Conservation (phyloP, 371 early-diverging fungal genomes). For the Mortierella sp. region DNA sequence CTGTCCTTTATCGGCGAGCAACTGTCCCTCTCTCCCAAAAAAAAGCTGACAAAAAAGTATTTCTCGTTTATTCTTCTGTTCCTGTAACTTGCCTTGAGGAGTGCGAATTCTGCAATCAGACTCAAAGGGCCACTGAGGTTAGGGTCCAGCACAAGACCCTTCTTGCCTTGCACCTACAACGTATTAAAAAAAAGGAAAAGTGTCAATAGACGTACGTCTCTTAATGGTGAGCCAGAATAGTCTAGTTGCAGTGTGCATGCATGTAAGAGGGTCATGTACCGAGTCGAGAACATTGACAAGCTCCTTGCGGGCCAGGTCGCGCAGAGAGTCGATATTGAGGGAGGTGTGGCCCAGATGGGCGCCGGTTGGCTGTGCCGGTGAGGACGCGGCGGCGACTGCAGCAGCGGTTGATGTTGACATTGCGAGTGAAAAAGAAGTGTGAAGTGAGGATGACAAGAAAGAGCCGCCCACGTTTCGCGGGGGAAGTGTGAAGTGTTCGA, state of each 20-base stretch:
- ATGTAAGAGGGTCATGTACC: conserved; percentile 61
- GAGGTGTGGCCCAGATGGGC: conserved; percentile 56
- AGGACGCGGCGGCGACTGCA: conserved; percentile 53
- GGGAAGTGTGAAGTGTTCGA: not conserved
- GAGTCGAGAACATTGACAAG: conserved; percentile 82
- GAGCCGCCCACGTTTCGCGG: not conserved
- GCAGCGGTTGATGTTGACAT: conserved; percentile 57
- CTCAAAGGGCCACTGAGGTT: conserved; percentile 88
- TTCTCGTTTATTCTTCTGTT: not conserved
- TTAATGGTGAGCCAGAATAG: no score
- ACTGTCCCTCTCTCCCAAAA: not conserved
- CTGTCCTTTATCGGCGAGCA: not conserved
- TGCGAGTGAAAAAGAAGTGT: not conserved
- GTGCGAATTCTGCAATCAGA: conserved; percentile 86
- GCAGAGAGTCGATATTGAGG: conserved; percentile 69
- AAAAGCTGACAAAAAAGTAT: not conserved
- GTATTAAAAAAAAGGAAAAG: not conserved
- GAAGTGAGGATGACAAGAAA: not conserved
- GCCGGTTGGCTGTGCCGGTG: conserved; percentile 50
- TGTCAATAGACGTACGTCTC: no score
- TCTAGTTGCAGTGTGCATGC: no score
- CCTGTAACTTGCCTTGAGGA: conserved; percentile 77
- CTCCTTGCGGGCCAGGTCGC: conserved; percentile 79
- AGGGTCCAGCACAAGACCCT: conserved; percentile 90
- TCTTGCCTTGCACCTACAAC: conserved; percentile 86